Evolutionary conservation across 176 grass and related monocot species (phyloP).

Genomic region (Elymus sibiricus): DNA sequence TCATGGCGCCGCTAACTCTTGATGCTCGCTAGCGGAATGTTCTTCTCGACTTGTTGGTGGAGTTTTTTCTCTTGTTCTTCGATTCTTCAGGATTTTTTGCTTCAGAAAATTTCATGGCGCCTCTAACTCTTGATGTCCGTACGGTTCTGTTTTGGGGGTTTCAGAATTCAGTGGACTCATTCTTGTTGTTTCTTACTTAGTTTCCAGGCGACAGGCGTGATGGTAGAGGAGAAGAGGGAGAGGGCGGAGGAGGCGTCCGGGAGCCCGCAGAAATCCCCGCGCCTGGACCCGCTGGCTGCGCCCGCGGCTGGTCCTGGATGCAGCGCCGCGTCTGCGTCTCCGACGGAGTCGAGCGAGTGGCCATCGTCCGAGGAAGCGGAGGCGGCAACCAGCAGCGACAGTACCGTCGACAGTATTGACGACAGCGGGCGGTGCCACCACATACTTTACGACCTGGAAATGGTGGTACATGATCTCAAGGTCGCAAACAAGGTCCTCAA

Average conservation of each 20-base stretch:
- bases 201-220: constrained; percentile 24
- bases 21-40: background rate
- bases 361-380: background rate
- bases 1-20: background rate
- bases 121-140: background rate
- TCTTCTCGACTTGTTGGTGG: background rate
- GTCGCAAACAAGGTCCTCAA: background rate
- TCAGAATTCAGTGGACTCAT: background rate
- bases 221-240: constrained; percentile 19
- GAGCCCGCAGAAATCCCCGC: too few relatives aligned
- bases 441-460: constrained; percentile 3
- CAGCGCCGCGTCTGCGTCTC: too few relatives aligned
- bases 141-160: background rate
- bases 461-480: constrained; percentile 16
- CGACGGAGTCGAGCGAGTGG: background rate
- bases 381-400: background rate
- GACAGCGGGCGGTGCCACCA: constrained; percentile 35
- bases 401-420: background rate
- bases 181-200: background rate
- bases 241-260: background rate
- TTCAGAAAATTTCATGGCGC: background rate
- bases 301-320: too few relatives aligned
- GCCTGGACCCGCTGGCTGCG: too few relatives aligned
- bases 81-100: background rate
- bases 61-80: background rate